phyloP scores from a whole-genome alignment of 768 basidiomycete species.

The Lactifluus echinatus region DNA sequence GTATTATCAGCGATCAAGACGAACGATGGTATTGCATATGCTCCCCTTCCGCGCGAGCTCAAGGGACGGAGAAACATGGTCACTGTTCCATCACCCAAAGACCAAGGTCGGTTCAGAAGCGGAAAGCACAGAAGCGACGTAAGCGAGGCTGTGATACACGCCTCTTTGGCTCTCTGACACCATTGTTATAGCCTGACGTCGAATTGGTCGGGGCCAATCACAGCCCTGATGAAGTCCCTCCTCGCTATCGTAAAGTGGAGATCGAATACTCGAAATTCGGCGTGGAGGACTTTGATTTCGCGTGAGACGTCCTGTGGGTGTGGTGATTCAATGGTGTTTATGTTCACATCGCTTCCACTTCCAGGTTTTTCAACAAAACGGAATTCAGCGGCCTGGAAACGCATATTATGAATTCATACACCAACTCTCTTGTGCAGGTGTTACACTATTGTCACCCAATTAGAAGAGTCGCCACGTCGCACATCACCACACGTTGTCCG shows the following conservation, averaged over 20 bases:
- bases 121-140: constrained; percentile 54
- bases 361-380: constrained; percentile 81
- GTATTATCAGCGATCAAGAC: constrained; percentile 71
- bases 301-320: constrained; percentile 36
- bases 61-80: constrained; percentile 78
- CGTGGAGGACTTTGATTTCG: constrained; percentile 98
- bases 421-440: constrained; percentile 84
- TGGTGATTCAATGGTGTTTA: neutral
- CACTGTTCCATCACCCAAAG: constrained; percentile 40
- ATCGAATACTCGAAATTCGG: constrained; percentile 99
- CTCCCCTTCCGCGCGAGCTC: constrained; percentile 77
- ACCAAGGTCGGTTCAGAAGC: constrained; percentile 75
- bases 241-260: constrained; percentile 83
- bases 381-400: constrained; percentile 89
- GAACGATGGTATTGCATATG: constrained; percentile 88
- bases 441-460: constrained; percentile 79
- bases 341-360: neutral
- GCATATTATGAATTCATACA: constrained; percentile 95
- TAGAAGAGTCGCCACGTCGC: constrained; percentile 76
- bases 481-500: constrained; percentile 81
- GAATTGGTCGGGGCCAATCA: constrained; percentile 46
- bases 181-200: constrained; percentile 36
- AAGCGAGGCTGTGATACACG: constrained; percentile 19
- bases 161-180: neutral
- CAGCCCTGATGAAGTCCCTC: constrained; percentile 55